A percentile compares a stretch with the other conserved stretches of the same genome.
Evolutionary conservation across 2,329 filamentous ascomycete genomes (phyloP).

Genomic region (Fusarium continuum): DNA sequence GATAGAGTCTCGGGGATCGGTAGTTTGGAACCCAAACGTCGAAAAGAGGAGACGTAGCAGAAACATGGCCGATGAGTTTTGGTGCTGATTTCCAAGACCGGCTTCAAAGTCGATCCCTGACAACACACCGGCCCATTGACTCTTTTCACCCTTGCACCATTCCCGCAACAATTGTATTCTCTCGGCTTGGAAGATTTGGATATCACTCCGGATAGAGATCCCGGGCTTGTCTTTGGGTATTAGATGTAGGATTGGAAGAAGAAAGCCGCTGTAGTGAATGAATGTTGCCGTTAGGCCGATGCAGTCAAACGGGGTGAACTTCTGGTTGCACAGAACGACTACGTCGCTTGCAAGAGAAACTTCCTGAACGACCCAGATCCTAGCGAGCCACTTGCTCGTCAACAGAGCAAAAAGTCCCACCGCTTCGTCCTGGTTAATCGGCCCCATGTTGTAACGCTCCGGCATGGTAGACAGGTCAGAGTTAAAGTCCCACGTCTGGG

Average conservation of each 20-base stretch:
- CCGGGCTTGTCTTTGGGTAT: background rate
- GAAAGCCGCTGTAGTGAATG: background rate
- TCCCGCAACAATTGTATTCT: background rate
- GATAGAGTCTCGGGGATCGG: background rate
- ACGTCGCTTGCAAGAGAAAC: background rate
- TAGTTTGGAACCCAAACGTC: background rate
- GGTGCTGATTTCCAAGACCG: background rate
- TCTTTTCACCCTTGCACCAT: constrained; percentile 3
- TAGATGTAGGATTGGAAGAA: background rate
- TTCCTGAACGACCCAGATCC: background rate
- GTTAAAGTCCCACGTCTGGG: background rate
- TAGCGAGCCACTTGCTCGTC: background rate
- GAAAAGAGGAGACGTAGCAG: background rate
- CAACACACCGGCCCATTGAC: background rate
- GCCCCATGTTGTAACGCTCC: background rate
- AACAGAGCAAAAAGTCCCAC: background rate
- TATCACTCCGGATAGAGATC: fast-evolving
- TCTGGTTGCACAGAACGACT: background rate
- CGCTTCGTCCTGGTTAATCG: background rate
- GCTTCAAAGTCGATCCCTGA: background rate
- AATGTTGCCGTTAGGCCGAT: background rate
- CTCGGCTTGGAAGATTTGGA: background rate
- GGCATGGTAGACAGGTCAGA: background rate
- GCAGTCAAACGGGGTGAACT: background rate
- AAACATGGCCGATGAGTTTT: background rate